Evolutionary conservation across 805 yeast species (phyloP).

Genomic region (Sugiyamaella boreocaroliniensis): DNA sequence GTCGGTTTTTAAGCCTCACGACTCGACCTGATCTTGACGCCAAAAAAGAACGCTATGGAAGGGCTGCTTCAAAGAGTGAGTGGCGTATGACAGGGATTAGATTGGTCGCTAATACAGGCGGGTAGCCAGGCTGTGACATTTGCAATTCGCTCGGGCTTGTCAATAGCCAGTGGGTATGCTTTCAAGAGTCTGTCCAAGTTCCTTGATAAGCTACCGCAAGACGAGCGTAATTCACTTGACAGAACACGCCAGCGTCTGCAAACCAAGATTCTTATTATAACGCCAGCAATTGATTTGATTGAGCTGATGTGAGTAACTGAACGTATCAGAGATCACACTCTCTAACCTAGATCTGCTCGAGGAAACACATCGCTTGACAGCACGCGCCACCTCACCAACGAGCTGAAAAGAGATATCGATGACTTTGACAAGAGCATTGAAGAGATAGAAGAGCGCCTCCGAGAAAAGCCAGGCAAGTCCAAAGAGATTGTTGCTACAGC

Average conservation of each 20-base stretch:
- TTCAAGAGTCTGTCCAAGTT: slow-evolving; percentile 54
- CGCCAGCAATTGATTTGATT: slow-evolving; percentile 62
- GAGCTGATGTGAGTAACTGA: slow-evolving; percentile 36
- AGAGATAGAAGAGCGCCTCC: slow-evolving; percentile 30
- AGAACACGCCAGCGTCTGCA: slow-evolving; percentile 41
- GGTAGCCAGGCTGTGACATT: slow-evolving; percentile 74
- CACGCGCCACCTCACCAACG: slow-evolving; percentile 48
- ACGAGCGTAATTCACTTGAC: slow-evolving; percentile 43
- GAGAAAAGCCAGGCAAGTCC: slow-evolving; percentile 19
- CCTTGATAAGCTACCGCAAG: slow-evolving; percentile 44
- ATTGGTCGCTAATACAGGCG: slow-evolving; percentile 34
- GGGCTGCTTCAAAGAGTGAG: slow-evolving; percentile 8
- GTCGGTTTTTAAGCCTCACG: not conserved
- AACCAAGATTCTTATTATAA: slow-evolving; percentile 52
- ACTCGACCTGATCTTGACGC: not conserved
- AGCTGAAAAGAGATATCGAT: slow-evolving; percentile 51
- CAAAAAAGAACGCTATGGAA: slow-evolving; percentile 3
- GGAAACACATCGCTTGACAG: slow-evolving; percentile 38
- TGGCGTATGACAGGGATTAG: not conserved
- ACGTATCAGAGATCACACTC: too few relatives aligned
- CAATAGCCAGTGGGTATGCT: slow-evolving; percentile 69
- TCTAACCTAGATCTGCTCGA: slow-evolving; percentile 18
- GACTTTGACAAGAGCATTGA: slow-evolving; percentile 47
- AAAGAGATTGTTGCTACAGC: slow-evolving; percentile 36
- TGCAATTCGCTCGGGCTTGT: slow-evolving; percentile 70